These are phyloP conservation scores for Henckelia pumila DNA, from an alignment of 257 asterid genomes.

Conservation along the genomic window DNA sequence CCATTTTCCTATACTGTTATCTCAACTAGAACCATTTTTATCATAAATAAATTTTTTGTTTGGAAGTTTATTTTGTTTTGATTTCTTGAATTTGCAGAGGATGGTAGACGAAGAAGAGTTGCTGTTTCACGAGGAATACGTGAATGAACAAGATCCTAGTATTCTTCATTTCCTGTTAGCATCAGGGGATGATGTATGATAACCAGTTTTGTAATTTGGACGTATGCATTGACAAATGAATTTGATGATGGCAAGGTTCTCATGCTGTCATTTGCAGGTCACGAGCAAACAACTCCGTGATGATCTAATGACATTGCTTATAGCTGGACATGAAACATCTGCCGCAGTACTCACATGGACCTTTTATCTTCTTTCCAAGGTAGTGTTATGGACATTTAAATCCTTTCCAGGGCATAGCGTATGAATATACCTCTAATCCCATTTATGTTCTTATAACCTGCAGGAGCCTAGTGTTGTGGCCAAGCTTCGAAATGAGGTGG, in stretches of 20 bases:
- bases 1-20: background rate
- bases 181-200: slow-evolving; percentile 88
- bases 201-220: slow-evolving; percentile 21
- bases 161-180: slow-evolving; percentile 94
- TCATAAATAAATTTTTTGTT: background rate
- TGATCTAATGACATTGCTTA: slow-evolving; percentile 95
- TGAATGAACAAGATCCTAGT: slow-evolving; percentile 97
- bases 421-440: background rate
- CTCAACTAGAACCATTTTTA: background rate
- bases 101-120: slow-evolving; percentile 95
- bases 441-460: slow-evolving; percentile 23
- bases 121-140: slow-evolving; percentile 95
- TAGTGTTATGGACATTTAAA: slow-evolving; percentile 24
- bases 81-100: slow-evolving; percentile 54
- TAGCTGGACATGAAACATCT: slow-evolving; percentile 99
- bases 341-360: slow-evolving; percentile 99
- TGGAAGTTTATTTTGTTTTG: background rate
- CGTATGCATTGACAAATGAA: slow-evolving; percentile 20
- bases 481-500: slow-evolving; percentile 95
- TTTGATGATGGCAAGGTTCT: slow-evolving; percentile 33
- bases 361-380: slow-evolving; percentile 90
- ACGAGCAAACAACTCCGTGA: slow-evolving; percentile 99
- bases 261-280: slow-evolving; percentile 54
- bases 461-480: slow-evolving; percentile 90
- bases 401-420: background rate